Conservation (phyloP, 495 filamentous ascomycete genomes). For the Barbatosphaeria neglecta region DNA sequence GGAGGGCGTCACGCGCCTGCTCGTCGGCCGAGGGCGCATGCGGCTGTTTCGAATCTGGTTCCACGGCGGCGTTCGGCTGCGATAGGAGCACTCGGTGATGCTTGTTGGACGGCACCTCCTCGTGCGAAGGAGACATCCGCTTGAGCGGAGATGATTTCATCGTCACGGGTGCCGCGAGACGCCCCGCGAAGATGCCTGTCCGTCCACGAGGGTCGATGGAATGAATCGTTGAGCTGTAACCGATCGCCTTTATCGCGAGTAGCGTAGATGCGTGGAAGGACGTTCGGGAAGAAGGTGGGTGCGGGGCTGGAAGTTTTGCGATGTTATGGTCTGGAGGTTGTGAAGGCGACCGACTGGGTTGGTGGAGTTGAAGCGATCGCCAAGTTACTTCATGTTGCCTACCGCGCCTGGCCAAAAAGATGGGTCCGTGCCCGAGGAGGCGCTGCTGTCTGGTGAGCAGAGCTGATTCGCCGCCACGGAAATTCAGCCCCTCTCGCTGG, state of each 20-base stretch:
- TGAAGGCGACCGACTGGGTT: not conserved
- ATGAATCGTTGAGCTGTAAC: not conserved
- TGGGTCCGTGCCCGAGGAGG: too few species aligned
- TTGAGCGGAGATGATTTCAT: slow-evolving; percentile 16
- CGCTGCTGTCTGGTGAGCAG: too few species aligned
- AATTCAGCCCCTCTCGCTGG: too few species aligned
- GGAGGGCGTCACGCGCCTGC: slow-evolving; percentile 23
- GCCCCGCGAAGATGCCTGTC: not conserved
- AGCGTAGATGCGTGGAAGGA: too few species aligned
- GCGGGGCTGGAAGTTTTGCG: not conserved
- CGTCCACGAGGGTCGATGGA: not conserved
- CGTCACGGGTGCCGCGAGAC: slow-evolving; percentile 1
- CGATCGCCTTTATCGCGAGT: too few species aligned
- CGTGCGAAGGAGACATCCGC: slow-evolving; percentile 9
- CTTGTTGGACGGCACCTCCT: slow-evolving; percentile 12
- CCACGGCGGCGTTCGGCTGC: not conserved
- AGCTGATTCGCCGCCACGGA: too few species aligned
- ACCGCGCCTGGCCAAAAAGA: too few species aligned
- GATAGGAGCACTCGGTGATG: slow-evolving; percentile 13
- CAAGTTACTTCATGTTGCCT: too few species aligned
- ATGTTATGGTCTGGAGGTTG: not conserved
- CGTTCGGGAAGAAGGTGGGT: too few species aligned
- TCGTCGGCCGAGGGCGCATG: slow-evolving; percentile 11
- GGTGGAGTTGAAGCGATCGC: too few species aligned
- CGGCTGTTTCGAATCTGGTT: not conserved